These are phyloP conservation scores for Cucurbita ficifolia DNA, from an alignment of 306 rosid species.

Conservation along the genomic window DNA sequence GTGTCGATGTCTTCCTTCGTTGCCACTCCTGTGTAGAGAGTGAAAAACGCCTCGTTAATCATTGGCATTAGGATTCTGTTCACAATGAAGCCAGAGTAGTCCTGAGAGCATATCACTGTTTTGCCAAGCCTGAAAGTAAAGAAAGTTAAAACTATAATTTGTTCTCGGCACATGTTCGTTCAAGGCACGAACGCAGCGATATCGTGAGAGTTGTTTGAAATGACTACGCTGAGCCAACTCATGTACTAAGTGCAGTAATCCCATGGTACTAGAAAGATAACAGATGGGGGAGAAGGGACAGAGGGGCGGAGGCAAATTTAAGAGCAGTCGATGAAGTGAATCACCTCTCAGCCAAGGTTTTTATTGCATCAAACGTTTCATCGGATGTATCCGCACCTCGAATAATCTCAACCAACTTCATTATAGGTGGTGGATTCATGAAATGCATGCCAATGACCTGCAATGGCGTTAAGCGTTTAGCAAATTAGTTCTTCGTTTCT, in stretches of 20 bases:
- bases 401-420: constrained; percentile 80
- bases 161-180: too few species aligned
- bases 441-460: constrained; percentile 98
- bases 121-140: constrained; percentile 30
- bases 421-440: constrained; percentile 88
- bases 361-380: constrained; percentile 45
- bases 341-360: constrained; percentile 70
- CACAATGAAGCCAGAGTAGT: constrained; percentile 74
- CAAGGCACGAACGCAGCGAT: too few species aligned
- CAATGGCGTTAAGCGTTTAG: neutral
- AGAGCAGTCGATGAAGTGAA: neutral
- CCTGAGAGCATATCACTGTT: constrained; percentile 46
- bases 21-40: constrained; percentile 64
- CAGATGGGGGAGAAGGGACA: neutral
- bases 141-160: neutral
- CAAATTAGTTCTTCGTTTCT: too few species aligned
- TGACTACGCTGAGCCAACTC: too few species aligned
- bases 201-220: too few species aligned
- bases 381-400: constrained; percentile 77
- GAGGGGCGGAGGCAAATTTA: neutral
- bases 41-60: constrained; percentile 78
- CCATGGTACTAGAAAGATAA: neutral
- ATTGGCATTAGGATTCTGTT: constrained; percentile 81
- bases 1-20: constrained; percentile 79
- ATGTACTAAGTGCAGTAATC: neutral